Percentiles rank a stretch among this genome's conserved stretches.
These are phyloP conservation scores for Lachnellula suecica DNA, from an alignment of 2,329 filamentous ascomycete species.

Conservation along the genomic window DNA sequence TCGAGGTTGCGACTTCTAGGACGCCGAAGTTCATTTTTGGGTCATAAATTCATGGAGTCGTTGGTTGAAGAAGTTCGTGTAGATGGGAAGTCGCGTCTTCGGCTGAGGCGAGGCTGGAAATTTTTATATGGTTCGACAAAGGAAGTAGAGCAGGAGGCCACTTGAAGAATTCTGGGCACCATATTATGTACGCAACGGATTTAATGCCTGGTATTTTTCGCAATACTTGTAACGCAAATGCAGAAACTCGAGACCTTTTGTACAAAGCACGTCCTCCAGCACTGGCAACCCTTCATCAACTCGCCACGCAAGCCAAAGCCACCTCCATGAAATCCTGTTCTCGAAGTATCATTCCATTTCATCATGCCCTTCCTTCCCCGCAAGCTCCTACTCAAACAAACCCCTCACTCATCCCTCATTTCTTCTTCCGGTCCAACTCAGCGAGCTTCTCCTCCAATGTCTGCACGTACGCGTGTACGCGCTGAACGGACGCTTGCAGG, in stretches of 20 bases:
- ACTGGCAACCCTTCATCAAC: constrained; percentile 6
- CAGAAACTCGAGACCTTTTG: constrained; percentile 18
- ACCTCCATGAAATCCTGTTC: background rate
- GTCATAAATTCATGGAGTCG: constrained; percentile 11
- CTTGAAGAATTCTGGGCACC: no score
- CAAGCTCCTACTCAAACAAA: constrained; percentile 1
- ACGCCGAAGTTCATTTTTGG: constrained; percentile 71
- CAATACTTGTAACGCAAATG: constrained; percentile 17
- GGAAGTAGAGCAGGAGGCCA: background rate
- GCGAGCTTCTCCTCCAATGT: constrained; percentile 79
- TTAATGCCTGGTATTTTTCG: constrained; percentile 17
- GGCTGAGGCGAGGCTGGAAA: constrained; percentile 18
- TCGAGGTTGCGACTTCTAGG: constrained; percentile 74
- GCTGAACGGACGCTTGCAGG: constrained; percentile 82
- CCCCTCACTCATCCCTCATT: constrained; percentile 21
- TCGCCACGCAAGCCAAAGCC: background rate
- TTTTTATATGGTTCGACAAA: background rate
- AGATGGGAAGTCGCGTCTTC: constrained; percentile 3
- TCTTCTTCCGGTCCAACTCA: constrained; percentile 67
- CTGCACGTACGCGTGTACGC: constrained; percentile 80
- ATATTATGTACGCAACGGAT: constrained; percentile 10
- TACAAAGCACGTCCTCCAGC: constrained; percentile 12
- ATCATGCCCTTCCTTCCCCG: background rate
- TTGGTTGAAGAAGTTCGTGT: background rate
- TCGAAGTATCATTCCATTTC: constrained; percentile 1